phyloP scores from a whole-genome alignment of 1,284 basidiomycete species.

The Phellinidium pouzarii region DNA sequence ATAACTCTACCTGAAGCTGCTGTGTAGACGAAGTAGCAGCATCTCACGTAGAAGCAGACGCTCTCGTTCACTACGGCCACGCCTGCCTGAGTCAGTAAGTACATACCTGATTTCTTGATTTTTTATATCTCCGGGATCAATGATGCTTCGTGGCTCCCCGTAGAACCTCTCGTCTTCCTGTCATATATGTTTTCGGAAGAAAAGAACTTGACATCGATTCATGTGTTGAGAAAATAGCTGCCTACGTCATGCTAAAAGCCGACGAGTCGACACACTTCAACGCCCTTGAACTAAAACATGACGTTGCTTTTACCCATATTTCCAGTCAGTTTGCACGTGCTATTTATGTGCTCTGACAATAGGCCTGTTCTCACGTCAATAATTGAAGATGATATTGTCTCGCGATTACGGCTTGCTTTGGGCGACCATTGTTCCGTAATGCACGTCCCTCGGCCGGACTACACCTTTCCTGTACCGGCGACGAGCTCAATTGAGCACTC shows the following conservation, averaged over 20 bases:
- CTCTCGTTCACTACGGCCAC: constrained; percentile 93
- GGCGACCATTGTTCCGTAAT: constrained; percentile 20
- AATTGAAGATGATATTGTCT: constrained; percentile 23
- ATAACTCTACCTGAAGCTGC: constrained; percentile 50
- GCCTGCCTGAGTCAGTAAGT: constrained; percentile 88
- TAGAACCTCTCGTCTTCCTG: constrained; percentile 75
- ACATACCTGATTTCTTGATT: constrained; percentile 5
- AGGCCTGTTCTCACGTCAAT: constrained; percentile 14
- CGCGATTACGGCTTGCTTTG: constrained; percentile 19
- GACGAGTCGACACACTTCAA: constrained; percentile 18
- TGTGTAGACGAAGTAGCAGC: constrained; percentile 97
- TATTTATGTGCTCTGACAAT: neutral
- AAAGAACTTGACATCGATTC: constrained; percentile 45
- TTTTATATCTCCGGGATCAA: neutral
- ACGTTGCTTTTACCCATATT: constrained; percentile 76
- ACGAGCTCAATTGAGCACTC: neutral
- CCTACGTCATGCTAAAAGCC: constrained; percentile 26
- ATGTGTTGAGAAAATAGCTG: constrained; percentile 42
- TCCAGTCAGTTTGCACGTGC: constrained; percentile 39
- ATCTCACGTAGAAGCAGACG: constrained; percentile 88
- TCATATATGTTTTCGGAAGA: constrained; percentile 81
- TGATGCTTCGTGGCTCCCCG: neutral
- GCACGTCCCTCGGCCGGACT: constrained; percentile 17
- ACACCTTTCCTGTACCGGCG: constrained; percentile 10
- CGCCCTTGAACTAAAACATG: constrained; percentile 58